These are phyloP conservation scores for Aspergillus asperescens DNA, from an alignment of 495 filamentous ascomycete species.

Conservation along the genomic window DNA sequence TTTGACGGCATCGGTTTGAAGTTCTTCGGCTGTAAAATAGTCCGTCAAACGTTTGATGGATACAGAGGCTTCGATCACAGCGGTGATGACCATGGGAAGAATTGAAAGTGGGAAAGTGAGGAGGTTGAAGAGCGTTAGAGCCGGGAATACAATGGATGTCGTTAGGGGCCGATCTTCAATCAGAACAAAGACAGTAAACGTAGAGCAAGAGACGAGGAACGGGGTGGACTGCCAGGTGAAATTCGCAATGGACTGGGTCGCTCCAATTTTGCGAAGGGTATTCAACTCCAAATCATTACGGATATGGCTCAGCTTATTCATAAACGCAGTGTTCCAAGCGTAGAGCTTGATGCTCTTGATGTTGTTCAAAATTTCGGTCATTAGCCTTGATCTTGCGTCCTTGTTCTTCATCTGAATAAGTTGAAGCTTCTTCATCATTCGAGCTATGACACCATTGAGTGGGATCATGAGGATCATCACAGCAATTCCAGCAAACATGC, in stretches of 20 bases:
- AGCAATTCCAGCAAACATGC: slow-evolving; percentile 94
- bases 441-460: slow-evolving; percentile 87
- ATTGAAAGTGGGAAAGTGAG: slow-evolving; percentile 93
- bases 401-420: slow-evolving; percentile 99
- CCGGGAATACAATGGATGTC: slow-evolving; percentile 93
- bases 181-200: slow-evolving; percentile 90
- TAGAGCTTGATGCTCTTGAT: slow-evolving; percentile 99
- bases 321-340: slow-evolving; percentile 94
- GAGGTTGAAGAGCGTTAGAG: slow-evolving; percentile 85
- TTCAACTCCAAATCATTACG: slow-evolving; percentile 93
- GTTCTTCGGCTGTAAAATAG: slow-evolving; percentile 82
- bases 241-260: slow-evolving; percentile 86
- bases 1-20: slow-evolving; percentile 78
- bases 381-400: slow-evolving; percentile 83
- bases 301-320: slow-evolving; percentile 92
- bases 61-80: slow-evolving; percentile 92
- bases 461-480: slow-evolving; percentile 99
- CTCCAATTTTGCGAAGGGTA: slow-evolving; percentile 93
- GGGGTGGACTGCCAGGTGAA: slow-evolving; percentile 99
- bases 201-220: slow-evolving; percentile 95
- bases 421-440: slow-evolving; percentile 89
- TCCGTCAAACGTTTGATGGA: slow-evolving; percentile 81
- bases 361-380: slow-evolving; percentile 98
- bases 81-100: slow-evolving; percentile 95
- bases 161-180: slow-evolving; percentile 75